Conservation (phyloP, 2,329 filamentous ascomycete species). For the Dichotomopilus funicola region DNA sequence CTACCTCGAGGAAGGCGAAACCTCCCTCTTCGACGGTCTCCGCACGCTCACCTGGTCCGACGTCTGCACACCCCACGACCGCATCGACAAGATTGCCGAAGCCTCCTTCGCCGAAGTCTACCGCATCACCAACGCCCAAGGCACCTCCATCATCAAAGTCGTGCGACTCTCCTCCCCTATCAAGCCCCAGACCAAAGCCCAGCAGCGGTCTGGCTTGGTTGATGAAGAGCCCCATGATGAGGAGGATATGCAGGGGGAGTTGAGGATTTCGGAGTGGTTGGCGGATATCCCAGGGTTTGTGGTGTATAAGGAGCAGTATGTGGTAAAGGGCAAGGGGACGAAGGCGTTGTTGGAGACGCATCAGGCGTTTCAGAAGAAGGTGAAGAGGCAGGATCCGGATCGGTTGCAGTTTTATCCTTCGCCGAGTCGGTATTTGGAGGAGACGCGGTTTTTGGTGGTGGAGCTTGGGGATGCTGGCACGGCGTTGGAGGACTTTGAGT, state of each 20-base stretch:
- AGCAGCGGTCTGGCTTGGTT: conserved; percentile 47
- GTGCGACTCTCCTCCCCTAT: conserved; percentile 55
- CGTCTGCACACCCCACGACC: conserved; percentile 46
- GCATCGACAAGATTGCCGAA: conserved; percentile 58
- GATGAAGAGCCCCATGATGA: conserved; percentile 53
- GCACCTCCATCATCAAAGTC: conserved; percentile 59
- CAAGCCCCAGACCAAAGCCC: conserved; percentile 50
- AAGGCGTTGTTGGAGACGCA: conserved; percentile 53
- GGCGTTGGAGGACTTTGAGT: conserved; percentile 52
- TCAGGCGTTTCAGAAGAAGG: conserved; percentile 47
- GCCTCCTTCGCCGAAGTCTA: conserved; percentile 63
- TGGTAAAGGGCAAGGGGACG: conserved; percentile 51
- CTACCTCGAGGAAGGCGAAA: conserved; percentile 6
- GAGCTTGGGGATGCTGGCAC: conserved; percentile 58
- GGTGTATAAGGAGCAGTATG: conserved; percentile 57
- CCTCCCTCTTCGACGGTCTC: conserved; percentile 7
- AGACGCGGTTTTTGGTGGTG: conserved; percentile 53
- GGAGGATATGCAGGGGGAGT: conserved; percentile 50
- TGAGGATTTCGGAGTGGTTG: conserved; percentile 57
- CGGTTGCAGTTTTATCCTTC: conserved; percentile 56
- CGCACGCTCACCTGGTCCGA: conserved; percentile 48
- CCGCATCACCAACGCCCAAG: conserved; percentile 51
- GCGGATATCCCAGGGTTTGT: conserved; percentile 60
- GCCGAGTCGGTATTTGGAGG: conserved; percentile 52
- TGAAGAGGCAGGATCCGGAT: conserved; percentile 49